Evolutionary conservation across 345 rosid species (phyloP), one percentile per base, ranked within the genome.

Genomic region (Rhodamnia argentea): DNA sequence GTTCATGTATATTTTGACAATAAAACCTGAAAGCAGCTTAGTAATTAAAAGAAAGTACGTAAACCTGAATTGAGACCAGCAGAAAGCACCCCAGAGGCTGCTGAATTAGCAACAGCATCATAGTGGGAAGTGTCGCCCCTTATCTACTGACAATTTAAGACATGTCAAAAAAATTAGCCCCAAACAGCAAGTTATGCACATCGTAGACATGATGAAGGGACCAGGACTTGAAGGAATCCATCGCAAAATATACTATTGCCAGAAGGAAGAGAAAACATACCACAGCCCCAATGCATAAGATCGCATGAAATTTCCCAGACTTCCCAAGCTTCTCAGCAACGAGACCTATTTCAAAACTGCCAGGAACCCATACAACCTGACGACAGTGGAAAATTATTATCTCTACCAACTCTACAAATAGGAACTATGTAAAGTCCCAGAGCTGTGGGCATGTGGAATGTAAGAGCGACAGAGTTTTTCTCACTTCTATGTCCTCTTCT

Each of bases 351-450:
- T 96, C 99, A 90, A 96, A 96, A 88, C 96, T 89, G 14, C 99
- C 99, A 62, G 99, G 99, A 91, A 96, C 99, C 99, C 99, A 96
- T 12, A 96, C 96, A 87, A 96, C 98, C 99, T 96, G 89, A 90
- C 50, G 70, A 51, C 22, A 22, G 40, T 82, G 84, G 29, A 52
- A 86, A 64, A 13, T 4, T 58, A 83, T 78, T 13, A 83, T 52
- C 84, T 24, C 3, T 44, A 32, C 5, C n/a, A 83, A 82, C 29
- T 47, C 50, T 13, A 26, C 32, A 29, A 60, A 29, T 42, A 1
- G 37, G 32, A 52, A 82, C 4, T 5, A 24, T 70, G n/a, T 27
- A 14, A 87, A 47, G 27, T 59, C 75, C 27, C 59, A 64, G 52
- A 40, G 24, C 3, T 0, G 0, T 55, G 3, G 37, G 81, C n/a